A percentile compares a stretch with the other conserved stretches of the same genome.
These are phyloP conservation scores for Austropuccinia psidii DNA, from an alignment of 1,284 basidiomycete species.

Conservation along the genomic window DNA sequence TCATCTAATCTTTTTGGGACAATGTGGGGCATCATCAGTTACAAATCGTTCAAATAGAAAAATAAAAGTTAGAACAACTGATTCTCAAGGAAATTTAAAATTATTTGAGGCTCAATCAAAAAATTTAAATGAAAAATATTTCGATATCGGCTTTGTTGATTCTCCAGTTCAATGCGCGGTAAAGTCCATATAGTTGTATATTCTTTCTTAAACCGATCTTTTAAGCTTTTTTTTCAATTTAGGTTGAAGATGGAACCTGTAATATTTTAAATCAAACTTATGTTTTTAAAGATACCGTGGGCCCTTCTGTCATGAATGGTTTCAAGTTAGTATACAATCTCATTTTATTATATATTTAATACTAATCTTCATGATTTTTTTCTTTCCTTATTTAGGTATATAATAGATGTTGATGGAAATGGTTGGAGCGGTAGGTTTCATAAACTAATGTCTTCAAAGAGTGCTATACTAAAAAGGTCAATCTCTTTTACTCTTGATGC, in stretches of 20 bases:
- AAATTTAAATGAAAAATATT: conserved; percentile 37
- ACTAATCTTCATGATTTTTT: not conserved
- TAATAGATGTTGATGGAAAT: conserved; percentile 51
- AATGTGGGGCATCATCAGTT: not conserved
- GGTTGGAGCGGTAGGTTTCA: conserved; percentile 49
- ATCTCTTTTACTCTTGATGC: not conserved
- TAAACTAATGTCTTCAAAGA: conserved; percentile 27
- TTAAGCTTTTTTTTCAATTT: not conserved
- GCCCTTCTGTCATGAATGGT: no score
- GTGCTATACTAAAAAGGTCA: conserved; percentile 44
- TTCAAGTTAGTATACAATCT: no score
- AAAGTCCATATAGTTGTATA: not conserved
- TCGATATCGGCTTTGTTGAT: conserved; percentile 44
- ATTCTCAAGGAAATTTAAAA: not conserved
- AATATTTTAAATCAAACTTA: conserved; percentile 45
- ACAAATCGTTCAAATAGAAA: conserved; percentile 21
- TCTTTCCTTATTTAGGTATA: conserved; percentile 37
- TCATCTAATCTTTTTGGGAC: not conserved
- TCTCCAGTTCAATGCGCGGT: conserved; percentile 45
- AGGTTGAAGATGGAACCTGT: conserved; percentile 47
- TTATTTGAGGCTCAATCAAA: conserved; percentile 15
- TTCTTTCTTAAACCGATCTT: not conserved
- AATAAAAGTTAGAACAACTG: conserved; percentile 1
- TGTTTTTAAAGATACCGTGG: conserved; percentile 48
- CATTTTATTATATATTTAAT: not conserved